Conservation (phyloP, 2,329 filamentous ascomycete species). For the Diaporthe sp. region DNA sequence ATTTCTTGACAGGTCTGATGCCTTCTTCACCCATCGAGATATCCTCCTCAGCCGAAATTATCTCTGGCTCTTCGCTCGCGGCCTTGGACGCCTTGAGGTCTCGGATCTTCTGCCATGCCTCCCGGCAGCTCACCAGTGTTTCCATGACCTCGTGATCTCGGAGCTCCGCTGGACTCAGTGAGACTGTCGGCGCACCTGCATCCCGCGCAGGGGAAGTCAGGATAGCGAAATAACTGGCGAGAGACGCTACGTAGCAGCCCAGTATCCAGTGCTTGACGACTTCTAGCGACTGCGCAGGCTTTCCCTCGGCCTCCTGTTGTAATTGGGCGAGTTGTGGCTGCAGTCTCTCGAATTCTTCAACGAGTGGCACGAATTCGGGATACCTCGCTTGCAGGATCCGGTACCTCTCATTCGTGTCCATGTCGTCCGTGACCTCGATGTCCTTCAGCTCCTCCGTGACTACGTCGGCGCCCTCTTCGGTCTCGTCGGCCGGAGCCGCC, state of each 20-base stretch:
- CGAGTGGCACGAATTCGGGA: conserved; percentile 90
- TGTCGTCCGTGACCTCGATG: conserved; percentile 83
- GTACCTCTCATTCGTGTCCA: conserved; percentile 80
- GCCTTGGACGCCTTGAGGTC: conserved; percentile 67
- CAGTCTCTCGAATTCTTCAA: conserved; percentile 82
- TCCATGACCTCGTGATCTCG: conserved; percentile 94
- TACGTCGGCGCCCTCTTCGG: conserved; percentile 68
- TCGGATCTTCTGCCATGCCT: conserved; percentile 84
- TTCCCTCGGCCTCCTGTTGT: conserved; percentile 69
- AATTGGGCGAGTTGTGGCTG: conserved; percentile 75
- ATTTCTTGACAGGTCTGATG: conserved; percentile 50
- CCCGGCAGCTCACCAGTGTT: conserved; percentile 82
- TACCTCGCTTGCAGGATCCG: conserved; percentile 85
- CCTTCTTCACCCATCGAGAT: conserved; percentile 48
- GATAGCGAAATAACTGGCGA: conserved; percentile 95
- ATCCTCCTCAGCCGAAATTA: conserved; percentile 50
- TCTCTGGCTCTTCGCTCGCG: conserved; percentile 38
- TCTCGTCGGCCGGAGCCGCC: conserved; percentile 71
- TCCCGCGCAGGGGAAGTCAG: conserved; percentile 84
- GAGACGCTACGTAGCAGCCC: conserved; percentile 86
- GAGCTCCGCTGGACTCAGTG: conserved; percentile 82
- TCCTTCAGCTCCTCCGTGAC: conserved; percentile 91
- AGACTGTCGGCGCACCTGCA: conserved; percentile 64
- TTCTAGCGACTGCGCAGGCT: conserved; percentile 66
- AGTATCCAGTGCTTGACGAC: conserved; percentile 84